These are phyloP conservation scores for Fusarium incarnatum DNA, from an alignment of 2,329 filamentous ascomycete species.

Conservation along the genomic window DNA sequence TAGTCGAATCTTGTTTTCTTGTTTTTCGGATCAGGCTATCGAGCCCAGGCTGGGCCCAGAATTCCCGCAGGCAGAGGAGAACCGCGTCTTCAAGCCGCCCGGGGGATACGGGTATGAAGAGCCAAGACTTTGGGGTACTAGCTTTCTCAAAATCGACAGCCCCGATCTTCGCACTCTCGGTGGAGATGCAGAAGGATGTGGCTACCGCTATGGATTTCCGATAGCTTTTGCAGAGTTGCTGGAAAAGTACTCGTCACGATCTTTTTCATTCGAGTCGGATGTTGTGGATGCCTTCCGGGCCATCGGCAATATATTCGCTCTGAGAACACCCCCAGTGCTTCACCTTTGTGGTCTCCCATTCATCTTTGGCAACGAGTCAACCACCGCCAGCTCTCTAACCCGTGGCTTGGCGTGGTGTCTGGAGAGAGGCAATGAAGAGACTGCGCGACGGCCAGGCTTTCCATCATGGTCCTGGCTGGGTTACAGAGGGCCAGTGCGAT, in stretches of 20 bases:
- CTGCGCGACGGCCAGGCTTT: not conserved
- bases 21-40: not conserved
- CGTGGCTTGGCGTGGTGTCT: accelerated
- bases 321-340: not conserved
- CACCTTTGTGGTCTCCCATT: not conserved
- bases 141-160: not conserved
- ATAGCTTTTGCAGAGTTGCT: not conserved
- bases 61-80: too few relatives aligned
- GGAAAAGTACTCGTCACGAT: not conserved
- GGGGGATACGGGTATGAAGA: too few relatives aligned
- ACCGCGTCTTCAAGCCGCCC: too few relatives aligned
- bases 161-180: too few relatives aligned
- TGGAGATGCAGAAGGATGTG: too few relatives aligned
- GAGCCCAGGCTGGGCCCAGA: not conserved
- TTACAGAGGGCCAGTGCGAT: not conserved
- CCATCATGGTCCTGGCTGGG: not conserved
- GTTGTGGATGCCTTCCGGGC: not conserved
- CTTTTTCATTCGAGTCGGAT: not conserved
- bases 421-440: not conserved
- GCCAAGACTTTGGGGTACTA: too few relatives aligned
- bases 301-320: not conserved
- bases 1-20: not conserved
- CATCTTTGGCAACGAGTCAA: not conserved
- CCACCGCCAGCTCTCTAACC: accelerated
- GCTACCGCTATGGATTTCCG: not conserved